These are phyloP conservation scores for Fusarium foetens DNA, from an alignment of 2,329 filamentous ascomycete genomes.

Conservation along the genomic window DNA sequence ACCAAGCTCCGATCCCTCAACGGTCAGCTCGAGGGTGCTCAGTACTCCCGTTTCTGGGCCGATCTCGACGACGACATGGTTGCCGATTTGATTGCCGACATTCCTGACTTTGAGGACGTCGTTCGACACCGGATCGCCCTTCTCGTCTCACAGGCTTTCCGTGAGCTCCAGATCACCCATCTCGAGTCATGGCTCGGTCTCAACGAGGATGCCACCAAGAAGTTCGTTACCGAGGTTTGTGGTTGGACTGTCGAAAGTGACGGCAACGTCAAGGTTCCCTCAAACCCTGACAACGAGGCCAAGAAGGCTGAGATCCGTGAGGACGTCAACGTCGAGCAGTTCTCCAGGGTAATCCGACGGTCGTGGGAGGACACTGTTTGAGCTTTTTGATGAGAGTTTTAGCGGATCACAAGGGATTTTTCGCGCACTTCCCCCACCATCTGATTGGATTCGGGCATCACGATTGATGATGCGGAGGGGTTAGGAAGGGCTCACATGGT, in stretches of 20 bases:
- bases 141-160: constrained; percentile 83
- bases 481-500: constrained; percentile 44
- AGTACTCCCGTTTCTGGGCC: constrained; percentile 93
- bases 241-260: constrained; percentile 83
- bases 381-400: constrained; percentile 26
- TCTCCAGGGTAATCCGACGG: constrained; percentile 80
- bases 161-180: constrained; percentile 74
- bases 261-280: constrained; percentile 77
- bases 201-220: constrained; percentile 72
- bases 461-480: constrained; percentile 44
- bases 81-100: constrained; percentile 93
- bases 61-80: constrained; percentile 96
- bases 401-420: constrained; percentile 30
- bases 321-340: constrained; percentile 92
- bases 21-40: constrained; percentile 86
- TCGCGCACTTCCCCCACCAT: constrained; percentile 34
- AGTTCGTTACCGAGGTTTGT: constrained; percentile 86
- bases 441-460: constrained; percentile 44
- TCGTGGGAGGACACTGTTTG: constrained; percentile 78
- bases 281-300: constrained; percentile 97
- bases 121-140: constrained; percentile 90
- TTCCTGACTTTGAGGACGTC: constrained; percentile 92
- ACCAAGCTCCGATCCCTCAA: too few species aligned
- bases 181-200: constrained; percentile 82
- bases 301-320: constrained; percentile 95